phyloP scores from a whole-genome alignment of 495 filamentous ascomycete species.

The Penicillium waksmanii region DNA sequence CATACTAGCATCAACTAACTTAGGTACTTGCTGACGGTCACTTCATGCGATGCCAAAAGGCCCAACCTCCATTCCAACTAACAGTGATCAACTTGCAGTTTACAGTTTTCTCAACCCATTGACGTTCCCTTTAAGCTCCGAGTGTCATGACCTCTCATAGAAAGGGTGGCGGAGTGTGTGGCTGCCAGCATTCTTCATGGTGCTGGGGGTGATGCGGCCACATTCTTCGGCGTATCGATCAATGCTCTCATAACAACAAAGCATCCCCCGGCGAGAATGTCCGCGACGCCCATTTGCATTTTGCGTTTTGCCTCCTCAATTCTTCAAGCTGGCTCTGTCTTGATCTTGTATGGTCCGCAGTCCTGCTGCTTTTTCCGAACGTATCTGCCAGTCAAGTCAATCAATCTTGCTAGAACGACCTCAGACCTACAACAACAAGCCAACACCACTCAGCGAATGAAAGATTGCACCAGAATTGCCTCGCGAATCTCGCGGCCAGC shows the following conservation, averaged over 20 bases:
- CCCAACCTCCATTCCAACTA: constrained; percentile 1
- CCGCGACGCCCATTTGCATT: constrained; percentile 7
- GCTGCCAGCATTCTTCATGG: constrained; percentile 41
- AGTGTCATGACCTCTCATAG: constrained; percentile 10
- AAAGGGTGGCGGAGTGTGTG: constrained; percentile 25
- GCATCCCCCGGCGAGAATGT: constrained; percentile 21
- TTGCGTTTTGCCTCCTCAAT: constrained; percentile 17
- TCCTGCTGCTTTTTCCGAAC: neutral
- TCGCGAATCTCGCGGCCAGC: constrained; percentile 17
- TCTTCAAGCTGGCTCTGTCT: constrained; percentile 18
- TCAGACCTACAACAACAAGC: neutral
- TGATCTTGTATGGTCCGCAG: constrained; percentile 13
- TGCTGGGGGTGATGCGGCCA: constrained; percentile 33
- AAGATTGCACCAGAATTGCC: neutral
- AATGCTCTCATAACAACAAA: constrained; percentile 44
- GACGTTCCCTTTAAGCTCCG: neutral
- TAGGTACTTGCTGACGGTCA: neutral
- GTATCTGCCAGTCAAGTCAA: neutral
- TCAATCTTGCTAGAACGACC: neutral
- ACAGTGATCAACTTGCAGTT: neutral
- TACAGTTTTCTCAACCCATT: neutral
- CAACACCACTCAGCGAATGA: constrained; percentile 13
- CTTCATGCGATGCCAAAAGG: neutral
- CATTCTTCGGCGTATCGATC: constrained; percentile 36
- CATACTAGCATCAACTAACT: no score